A percentile compares a stretch with the other conserved stretches of the same genome.
phyloP scores from a whole-genome alignment of 139 green algal genomes.

The Chlamydomonas eustigma region DNA sequence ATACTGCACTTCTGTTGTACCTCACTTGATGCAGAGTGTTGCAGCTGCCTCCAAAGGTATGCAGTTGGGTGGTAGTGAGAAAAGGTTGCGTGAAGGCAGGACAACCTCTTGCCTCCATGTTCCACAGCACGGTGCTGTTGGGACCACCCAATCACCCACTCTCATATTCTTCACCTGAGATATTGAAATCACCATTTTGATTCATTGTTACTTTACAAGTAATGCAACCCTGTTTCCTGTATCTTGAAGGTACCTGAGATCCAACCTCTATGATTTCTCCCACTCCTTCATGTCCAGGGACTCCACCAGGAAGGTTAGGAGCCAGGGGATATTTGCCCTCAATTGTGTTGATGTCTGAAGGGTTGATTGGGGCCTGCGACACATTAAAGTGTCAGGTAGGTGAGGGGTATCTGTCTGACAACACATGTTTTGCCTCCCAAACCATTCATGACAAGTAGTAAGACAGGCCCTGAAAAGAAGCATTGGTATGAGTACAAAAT shows the following conservation, averaged over 20 bases:
- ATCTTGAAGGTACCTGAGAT: conserved; percentile 43
- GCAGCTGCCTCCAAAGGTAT: conserved; percentile 52
- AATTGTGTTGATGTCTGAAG: conserved; percentile 74
- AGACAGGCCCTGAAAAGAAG: too few relatives aligned
- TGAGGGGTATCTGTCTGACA: too few relatives aligned
- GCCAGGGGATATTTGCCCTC: conserved; percentile 73
- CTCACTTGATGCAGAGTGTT: conserved; percentile 70
- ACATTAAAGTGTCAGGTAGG: too few relatives aligned
- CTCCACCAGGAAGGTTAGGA: conserved; percentile 46
- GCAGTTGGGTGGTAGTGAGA: conserved; percentile 43
- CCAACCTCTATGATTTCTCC: conserved; percentile 54
- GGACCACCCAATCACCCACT: conserved; percentile 72
- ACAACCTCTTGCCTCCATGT: conserved; percentile 66
- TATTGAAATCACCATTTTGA: too few relatives aligned
- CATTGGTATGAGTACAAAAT: too few relatives aligned
- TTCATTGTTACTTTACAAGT: too few relatives aligned
- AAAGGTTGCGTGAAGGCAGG: conserved; percentile 35
- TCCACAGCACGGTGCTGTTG: conserved; percentile 53
- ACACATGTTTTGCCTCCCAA: too few relatives aligned
- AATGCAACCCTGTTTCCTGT: too few relatives aligned
- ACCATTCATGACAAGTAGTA: too few relatives aligned
- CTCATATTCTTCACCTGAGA: conserved; percentile 52
- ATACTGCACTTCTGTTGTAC: too few relatives aligned
- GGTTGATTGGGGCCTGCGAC: conserved; percentile 13
- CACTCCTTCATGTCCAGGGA: conserved; percentile 77